phyloP scores from a whole-genome alignment of 2,329 filamentous ascomycete species.

The Venturia carpophila region DNA sequence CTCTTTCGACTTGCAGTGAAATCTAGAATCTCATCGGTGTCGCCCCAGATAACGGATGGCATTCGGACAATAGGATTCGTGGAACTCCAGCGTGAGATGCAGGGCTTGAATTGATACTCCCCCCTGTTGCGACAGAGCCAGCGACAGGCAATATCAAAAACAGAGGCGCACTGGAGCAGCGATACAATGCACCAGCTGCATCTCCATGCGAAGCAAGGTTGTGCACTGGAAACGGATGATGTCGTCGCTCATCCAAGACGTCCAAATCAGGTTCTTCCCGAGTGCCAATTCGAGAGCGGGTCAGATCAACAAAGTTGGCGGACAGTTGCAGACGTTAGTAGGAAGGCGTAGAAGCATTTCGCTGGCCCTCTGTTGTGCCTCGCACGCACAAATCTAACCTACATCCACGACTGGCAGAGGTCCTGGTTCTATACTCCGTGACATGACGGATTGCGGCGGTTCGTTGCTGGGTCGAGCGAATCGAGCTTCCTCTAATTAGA shows the following conservation, averaged over 20 bases:
- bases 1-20: too few relatives aligned
- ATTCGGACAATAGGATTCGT: background rate
- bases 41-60: background rate
- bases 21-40: too few relatives aligned
- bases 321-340: background rate
- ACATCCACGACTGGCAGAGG: background rate
- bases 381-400: background rate
- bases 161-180: background rate
- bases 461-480: constrained; percentile 13
- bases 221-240: background rate
- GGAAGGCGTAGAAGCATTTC: background rate
- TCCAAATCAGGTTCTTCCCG: background rate
- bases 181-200: background rate
- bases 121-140: background rate
- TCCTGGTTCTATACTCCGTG: background rate
- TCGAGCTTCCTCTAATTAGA: background rate
- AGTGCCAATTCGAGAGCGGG: background rate
- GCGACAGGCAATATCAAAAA: too few relatives aligned
- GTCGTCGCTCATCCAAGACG: background rate
- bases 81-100: background rate
- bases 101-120: background rate
- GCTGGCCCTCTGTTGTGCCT: background rate
- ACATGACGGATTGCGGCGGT: constrained; percentile 1
- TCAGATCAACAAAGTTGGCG: background rate
- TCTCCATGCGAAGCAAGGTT: background rate